These are phyloP conservation scores for Heritiera fomes DNA, from an alignment of 345 rosid species.

Conservation along the genomic window DNA sequence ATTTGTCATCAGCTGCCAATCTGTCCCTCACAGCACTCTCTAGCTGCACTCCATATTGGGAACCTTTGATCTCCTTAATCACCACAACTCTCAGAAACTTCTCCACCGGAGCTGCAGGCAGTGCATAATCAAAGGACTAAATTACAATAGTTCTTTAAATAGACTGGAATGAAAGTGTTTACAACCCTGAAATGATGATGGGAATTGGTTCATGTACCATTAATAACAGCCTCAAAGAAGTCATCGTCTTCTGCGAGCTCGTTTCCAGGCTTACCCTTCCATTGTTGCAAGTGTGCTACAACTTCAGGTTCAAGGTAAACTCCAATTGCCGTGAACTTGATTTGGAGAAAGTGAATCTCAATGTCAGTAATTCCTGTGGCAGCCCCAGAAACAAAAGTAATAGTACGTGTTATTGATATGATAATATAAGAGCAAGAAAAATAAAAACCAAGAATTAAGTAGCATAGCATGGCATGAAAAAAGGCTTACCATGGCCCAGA, in stretches of 20 bases:
- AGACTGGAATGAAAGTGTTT: neutral
- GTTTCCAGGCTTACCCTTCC: conserved; percentile 76
- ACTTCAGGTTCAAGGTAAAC: conserved; percentile 78
- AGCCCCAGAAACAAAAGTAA: neutral
- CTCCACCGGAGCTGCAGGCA: conserved; percentile 57
- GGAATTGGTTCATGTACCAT: conserved; percentile 42
- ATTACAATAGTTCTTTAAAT: neutral
- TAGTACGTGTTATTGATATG: too few species aligned
- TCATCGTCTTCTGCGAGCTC: conserved; percentile 67
- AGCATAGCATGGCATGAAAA: neutral
- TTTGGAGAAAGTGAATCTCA: conserved; percentile 89
- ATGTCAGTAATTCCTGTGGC: conserved; percentile 83
- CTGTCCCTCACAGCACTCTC: conserved; percentile 84
- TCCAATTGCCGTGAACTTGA: conserved; percentile 92
- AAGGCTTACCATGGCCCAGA: conserved; percentile 59
- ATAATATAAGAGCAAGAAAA: too few species aligned
- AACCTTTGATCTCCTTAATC: conserved; percentile 91
- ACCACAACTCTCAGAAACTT: conserved; percentile 75
- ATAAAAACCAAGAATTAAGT: neutral
- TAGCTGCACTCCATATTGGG: conserved; percentile 88
- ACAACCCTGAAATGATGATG: neutral
- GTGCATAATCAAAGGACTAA: neutral
- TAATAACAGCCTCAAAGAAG: conserved; percentile 68
- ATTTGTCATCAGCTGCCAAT: conserved; percentile 76
- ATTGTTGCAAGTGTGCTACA: conserved; percentile 49